phyloP scores from a whole-genome alignment of 257 asterid species.

The Rhazya stricta region DNA sequence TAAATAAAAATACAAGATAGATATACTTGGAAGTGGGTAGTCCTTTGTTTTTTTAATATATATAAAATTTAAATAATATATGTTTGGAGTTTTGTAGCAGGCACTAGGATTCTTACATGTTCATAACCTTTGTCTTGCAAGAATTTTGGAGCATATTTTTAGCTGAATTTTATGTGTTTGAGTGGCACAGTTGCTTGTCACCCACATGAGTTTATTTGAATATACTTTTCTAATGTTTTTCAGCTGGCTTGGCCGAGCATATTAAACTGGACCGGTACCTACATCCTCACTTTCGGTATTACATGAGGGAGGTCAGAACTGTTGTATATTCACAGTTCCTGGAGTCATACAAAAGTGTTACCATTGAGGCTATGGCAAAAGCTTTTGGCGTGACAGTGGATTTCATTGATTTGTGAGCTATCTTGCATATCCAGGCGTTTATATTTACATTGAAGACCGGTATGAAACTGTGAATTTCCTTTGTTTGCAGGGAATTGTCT shows the following conservation, averaged over 20 bases:
- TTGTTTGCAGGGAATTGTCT: slow-evolving; percentile 58
- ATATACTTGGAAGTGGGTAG: neutral
- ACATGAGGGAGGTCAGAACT: slow-evolving; percentile 73
- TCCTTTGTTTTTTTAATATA: neutral
- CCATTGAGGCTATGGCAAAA: slow-evolving; percentile 76
- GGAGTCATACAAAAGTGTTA: slow-evolving; percentile 78
- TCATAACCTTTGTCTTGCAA: neutral
- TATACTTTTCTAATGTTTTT: slow-evolving; percentile 11
- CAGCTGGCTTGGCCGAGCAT: slow-evolving; percentile 75
- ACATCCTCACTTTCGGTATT: slow-evolving; percentile 69
- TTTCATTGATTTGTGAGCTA: slow-evolving; percentile 64
- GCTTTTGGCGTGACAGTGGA: slow-evolving; percentile 75
- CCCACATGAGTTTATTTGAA: neutral
- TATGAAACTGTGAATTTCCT: neutral
- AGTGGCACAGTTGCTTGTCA: neutral
- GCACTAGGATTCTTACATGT: neutral
- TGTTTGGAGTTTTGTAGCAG: neutral
- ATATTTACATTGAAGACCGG: neutral
- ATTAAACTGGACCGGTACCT: slow-evolving; percentile 68
- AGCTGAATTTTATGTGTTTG: neutral
- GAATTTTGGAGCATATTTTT: neutral
- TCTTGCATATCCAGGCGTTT: neutral
- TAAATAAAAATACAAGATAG: neutral
- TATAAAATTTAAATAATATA: neutral
- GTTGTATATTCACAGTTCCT: slow-evolving; percentile 85